phyloP scores from a whole-genome alignment of 164 flowering plant species.

The Platanus orientalis region DNA sequence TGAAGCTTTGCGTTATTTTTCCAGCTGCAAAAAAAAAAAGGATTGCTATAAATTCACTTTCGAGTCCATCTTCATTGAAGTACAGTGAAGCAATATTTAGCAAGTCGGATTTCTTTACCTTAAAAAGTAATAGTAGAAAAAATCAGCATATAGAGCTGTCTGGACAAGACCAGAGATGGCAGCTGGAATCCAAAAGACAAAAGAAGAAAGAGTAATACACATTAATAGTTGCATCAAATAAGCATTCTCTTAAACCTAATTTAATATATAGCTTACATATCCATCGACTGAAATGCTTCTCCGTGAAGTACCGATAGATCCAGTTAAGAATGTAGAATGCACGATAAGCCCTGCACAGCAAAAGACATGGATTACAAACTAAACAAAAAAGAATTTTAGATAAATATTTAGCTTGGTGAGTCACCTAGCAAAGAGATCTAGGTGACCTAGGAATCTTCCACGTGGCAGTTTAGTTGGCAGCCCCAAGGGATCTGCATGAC shows the following conservation, averaged over 20 bases:
- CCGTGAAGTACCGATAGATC: slow-evolving; percentile 82
- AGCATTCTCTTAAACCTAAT: not conserved
- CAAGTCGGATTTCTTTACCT: slow-evolving; percentile 31
- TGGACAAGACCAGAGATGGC: slow-evolving; percentile 68
- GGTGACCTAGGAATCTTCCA: no score
- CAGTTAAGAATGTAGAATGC: slow-evolving; percentile 81
- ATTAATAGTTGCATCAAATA: not conserved
- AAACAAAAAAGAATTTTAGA: no score
- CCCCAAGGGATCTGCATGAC: no score
- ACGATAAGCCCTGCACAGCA: slow-evolving; percentile 71
- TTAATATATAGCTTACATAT: slow-evolving; percentile 42
- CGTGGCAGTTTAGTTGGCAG: no score
- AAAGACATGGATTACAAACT: slow-evolving; percentile 1
- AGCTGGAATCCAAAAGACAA: slow-evolving; percentile 35
- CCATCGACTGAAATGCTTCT: slow-evolving; percentile 60
- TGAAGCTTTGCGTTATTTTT: slow-evolving; percentile 63
- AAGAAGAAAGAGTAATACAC: not conserved
- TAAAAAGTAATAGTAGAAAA: slow-evolving; percentile 69
- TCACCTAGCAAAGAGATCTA: no score
- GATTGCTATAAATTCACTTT: not conserved
- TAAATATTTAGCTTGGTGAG: no score
- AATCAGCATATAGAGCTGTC: slow-evolving; percentile 77
- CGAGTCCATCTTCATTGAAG: not conserved
- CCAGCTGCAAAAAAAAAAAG: slow-evolving; percentile 54
- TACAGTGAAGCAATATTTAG: not conserved